These are phyloP conservation scores for Pulveroboletus sp. DNA, from an alignment of 768 basidiomycete genomes.

Conservation along the genomic window DNA sequence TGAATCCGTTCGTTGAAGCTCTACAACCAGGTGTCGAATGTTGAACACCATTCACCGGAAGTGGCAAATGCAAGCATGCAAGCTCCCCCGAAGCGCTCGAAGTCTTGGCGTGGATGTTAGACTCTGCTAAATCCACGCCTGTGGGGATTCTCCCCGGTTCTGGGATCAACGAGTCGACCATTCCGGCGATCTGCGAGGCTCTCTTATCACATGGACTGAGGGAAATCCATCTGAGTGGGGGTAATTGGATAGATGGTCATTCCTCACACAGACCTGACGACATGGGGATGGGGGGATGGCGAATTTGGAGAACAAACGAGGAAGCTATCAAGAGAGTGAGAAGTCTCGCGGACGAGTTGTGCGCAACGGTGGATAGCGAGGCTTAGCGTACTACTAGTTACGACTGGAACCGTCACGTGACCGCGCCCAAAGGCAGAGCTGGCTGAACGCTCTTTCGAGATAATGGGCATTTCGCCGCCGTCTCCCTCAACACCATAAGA, in stretches of 20 bases:
- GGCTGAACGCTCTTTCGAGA: constrained; percentile 28
- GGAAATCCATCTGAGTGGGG: constrained; percentile 77
- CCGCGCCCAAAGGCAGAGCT: constrained; percentile 7
- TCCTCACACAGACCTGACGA: constrained; percentile 50
- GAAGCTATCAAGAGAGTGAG: constrained; percentile 50
- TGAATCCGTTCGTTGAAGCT: constrained; percentile 22
- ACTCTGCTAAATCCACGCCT: constrained; percentile 14
- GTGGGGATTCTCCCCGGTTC: constrained; percentile 64
- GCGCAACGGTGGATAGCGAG: not conserved
- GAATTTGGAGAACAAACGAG: constrained; percentile 60
- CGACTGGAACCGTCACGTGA: constrained; percentile 26
- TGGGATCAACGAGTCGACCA: constrained; percentile 60
- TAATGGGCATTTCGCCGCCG: constrained; percentile 33
- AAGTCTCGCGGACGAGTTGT: constrained; percentile 37
- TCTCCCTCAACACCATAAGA: constrained; percentile 24
- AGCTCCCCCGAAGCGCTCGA: constrained; percentile 36
- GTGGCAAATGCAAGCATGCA: constrained; percentile 51
- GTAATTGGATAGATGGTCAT: constrained; percentile 52
- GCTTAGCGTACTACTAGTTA: not conserved
- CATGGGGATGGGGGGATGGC: constrained; percentile 79
- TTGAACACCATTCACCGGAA: constrained; percentile 22
- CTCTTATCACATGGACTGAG: constrained; percentile 54
- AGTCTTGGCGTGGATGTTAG: constrained; percentile 39
- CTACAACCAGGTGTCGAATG: not conserved
- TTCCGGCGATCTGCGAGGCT: constrained; percentile 44